Base-by-base conservation (phyloP, 768 basidiomycete genomes). In the Hygrocybe coccinea region DNA sequence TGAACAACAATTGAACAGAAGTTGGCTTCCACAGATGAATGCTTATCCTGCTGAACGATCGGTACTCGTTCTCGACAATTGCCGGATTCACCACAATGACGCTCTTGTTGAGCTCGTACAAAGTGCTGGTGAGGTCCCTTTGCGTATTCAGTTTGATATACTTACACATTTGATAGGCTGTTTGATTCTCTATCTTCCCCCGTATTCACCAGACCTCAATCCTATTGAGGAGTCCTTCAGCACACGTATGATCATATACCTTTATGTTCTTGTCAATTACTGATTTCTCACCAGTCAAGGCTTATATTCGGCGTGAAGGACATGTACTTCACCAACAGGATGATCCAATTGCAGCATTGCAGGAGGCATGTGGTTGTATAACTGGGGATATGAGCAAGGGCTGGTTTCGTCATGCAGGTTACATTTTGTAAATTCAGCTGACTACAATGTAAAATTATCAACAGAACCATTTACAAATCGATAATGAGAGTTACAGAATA, bases 51-150 rank as follows among this genome's bases (percentile, higher is more conserved):
- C 24, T 1, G 41, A 34, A 3, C 52, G 58, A 34, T 71, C 65
- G 50, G 68, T 76, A 19, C 60, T 75, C 10, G 51, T 74, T 5
- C 56, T 72, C 36, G 72, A 75, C 50, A 75, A 74, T 59, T 75
- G 73, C 48, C 48, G 59, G 0, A 76, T 74, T 8, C 75, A 76
- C 52, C 67, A 75, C 35, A 69, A 59, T 35, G 60, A 29, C 8
- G 29, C 29, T 29, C 29, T 29, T 29, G 29, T 29, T 29, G 29
- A 29, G 29, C 29, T 29, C 29, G 29, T 29, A 29, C 29, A 29
- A 29, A 29, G 29, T 29, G 29, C 29, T 29, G 29, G 29, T 29
- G 29, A 29, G 29, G 29, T 29, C 29, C 29, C 29, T 29, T 29
- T 29, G 29, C 29, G 29, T 29, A 29, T 29, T 29, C 29, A 29